Evolutionary conservation across 768 basidiomycete species (phyloP), one percentile per base, ranked within the genome.

Genomic region (Daedaleopsis sinensis): DNA sequence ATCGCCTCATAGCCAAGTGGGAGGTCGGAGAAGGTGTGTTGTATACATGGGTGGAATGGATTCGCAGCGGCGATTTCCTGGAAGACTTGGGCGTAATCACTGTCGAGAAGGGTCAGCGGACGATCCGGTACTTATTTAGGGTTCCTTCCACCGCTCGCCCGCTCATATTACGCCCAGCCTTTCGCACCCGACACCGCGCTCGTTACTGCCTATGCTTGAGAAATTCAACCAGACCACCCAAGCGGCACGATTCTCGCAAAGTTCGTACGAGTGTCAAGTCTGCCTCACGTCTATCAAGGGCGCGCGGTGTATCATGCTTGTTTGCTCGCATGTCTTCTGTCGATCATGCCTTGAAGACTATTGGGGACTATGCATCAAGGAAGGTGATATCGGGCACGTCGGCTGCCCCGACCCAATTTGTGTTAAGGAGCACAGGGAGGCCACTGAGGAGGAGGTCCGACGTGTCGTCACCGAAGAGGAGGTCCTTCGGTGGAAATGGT

Each of bases 271-370:
- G 27, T 96, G 94, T 69, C 79, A 87, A 24, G 85, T 96, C 52
- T 96, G 94, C 72, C 74, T 96, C 5, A 81, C 82, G 38, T 81
- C 83, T 15, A 75, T 85, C 59, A 94, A 93, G 70, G 94, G 94
- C 47, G 80, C 83, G 15, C 83, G 84, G 65, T 94, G 93, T 70
- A 67, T 94, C 16, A 80, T 84, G 63, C 77, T 96, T 52, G 70
- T 77, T 2, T 96, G 94, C 69, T 73, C 74, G 1, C 94, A 96
- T 72, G 82, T 94, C 13, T 96, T 94, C 72, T 96, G 94, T 71
- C 83, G 85, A n/a, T 72, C 81, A 9, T 96, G 94, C 70, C 73
- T 96, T 27, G 79, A 80, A 55, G 88, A 90, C 54, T 95, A 91
- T 71, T 97, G 94, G 94, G 80, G 82, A 47, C 71, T 94, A 52